phyloP scores from a whole-genome alignment of 2,329 filamentous ascomycete genomes.

The Aspergillus jensenii region DNA sequence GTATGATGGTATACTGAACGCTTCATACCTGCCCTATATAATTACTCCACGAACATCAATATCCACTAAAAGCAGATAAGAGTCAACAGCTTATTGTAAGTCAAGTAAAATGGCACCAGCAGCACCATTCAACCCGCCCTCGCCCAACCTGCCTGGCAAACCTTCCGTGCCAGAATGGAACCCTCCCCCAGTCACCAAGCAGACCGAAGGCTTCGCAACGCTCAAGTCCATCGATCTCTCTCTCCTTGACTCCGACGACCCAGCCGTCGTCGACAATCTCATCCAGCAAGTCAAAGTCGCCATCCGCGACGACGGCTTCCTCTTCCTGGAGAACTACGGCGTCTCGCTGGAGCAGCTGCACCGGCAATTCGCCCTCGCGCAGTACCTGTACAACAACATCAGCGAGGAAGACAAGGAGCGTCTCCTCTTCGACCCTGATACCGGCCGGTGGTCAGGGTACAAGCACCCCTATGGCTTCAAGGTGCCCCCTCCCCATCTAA shows the following conservation, averaged over 20 bases:
- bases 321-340: constrained; percentile 54
- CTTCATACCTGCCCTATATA: no score
- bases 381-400: constrained; percentile 53
- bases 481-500: constrained; percentile 24
- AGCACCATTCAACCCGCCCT: constrained; percentile 44
- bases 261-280: constrained; percentile 44
- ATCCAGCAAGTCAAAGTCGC: constrained; percentile 45
- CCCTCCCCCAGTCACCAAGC: constrained; percentile 47
- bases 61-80: neutral
- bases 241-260: constrained; percentile 45
- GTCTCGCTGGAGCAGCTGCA: constrained; percentile 50
- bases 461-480: constrained; percentile 51
- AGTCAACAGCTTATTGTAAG: neutral
- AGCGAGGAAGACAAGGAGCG: constrained; percentile 51
- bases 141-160: constrained; percentile 40
- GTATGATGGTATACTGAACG: neutral
- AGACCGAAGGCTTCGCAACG: constrained; percentile 46
- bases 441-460: constrained; percentile 52
- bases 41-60: no score
- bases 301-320: constrained; percentile 47
- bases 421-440: constrained; percentile 50
- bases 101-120: constrained; percentile 23
- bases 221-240: constrained; percentile 47
- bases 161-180: constrained; percentile 45
- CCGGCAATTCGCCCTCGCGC: constrained; percentile 52